These are phyloP conservation scores for Colletotrichum sp. DNA, from an alignment of 2,329 filamentous ascomycete species.

Conservation along the genomic window DNA sequence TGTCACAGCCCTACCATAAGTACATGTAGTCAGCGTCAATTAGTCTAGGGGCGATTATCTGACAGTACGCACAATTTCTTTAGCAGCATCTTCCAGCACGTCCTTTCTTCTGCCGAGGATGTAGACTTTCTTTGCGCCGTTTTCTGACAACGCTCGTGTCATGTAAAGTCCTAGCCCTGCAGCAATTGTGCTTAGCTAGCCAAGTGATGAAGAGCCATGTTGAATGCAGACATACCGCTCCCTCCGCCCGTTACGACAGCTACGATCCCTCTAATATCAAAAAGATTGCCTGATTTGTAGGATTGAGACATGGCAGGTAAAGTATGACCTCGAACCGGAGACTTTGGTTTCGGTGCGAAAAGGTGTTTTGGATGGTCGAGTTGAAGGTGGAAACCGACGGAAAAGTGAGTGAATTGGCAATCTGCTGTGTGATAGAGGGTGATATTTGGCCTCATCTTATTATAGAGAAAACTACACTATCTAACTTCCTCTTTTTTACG, in stretches of 20 bases:
- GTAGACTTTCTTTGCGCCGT: neutral
- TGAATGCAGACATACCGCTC: neutral
- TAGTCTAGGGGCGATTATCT: neutral
- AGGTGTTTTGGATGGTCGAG: too few relatives aligned
- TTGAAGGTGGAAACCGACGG: neutral
- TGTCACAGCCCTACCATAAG: neutral
- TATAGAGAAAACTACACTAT: too few relatives aligned
- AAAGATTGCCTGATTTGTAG: neutral
- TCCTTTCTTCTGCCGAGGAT: neutral
- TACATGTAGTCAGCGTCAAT: neutral
- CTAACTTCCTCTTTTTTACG: neutral
- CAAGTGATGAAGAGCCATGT: rapidly evolving
- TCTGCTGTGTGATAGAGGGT: neutral
- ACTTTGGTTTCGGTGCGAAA: too few relatives aligned
- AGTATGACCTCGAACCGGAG: too few relatives aligned
- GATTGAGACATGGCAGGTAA: neutral
- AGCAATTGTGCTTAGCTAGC: neutral
- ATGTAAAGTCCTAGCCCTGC: neutral
- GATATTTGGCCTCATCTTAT: neutral
- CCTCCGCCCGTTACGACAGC: neutral
- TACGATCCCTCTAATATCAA: neutral
- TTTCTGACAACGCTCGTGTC: neutral
- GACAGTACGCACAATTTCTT: neutral
- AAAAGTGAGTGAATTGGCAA: neutral
- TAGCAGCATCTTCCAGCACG: neutral